These are phyloP conservation scores for Luvunga scandens DNA, from an alignment of 345 rosid species.

Conservation along the genomic window DNA sequence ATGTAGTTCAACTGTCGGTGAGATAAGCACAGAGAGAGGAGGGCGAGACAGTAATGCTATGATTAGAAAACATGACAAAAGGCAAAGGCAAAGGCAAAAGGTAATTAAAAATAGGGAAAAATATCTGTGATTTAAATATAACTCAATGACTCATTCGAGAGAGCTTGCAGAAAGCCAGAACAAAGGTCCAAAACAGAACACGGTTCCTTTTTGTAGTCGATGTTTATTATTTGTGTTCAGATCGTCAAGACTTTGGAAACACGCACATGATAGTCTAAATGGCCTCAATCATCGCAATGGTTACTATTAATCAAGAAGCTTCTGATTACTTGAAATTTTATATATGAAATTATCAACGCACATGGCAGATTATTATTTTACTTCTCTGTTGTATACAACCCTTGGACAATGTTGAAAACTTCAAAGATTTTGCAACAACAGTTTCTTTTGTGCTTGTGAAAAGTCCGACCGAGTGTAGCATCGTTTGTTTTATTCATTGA, in stretches of 20 bases:
- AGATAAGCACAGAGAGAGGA: background rate
- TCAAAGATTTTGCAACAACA: background rate
- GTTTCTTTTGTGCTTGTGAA: background rate
- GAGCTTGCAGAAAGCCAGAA: background rate
- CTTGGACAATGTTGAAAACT: background rate
- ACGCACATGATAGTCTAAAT: background rate
- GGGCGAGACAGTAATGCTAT: background rate
- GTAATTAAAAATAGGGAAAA: background rate
- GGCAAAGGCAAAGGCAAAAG: background rate
- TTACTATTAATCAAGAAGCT: no score
- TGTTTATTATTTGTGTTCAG: background rate
- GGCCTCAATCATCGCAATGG: background rate
- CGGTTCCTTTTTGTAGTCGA: background rate
- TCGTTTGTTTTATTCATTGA: no score
- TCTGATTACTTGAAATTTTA: background rate
- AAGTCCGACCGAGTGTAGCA: slow-evolving; percentile 1
- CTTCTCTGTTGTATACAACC: background rate
- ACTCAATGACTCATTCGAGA: background rate
- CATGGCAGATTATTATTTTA: background rate
- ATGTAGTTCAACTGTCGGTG: background rate
- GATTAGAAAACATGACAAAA: background rate
- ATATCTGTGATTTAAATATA: no score
- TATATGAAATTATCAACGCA: background rate
- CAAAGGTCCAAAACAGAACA: background rate
- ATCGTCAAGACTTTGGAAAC: background rate